Evolutionary conservation across 345 rosid species (phyloP), one percentile per base, ranked within the genome.

Genomic region (Cardiospermum halicacabum): DNA sequence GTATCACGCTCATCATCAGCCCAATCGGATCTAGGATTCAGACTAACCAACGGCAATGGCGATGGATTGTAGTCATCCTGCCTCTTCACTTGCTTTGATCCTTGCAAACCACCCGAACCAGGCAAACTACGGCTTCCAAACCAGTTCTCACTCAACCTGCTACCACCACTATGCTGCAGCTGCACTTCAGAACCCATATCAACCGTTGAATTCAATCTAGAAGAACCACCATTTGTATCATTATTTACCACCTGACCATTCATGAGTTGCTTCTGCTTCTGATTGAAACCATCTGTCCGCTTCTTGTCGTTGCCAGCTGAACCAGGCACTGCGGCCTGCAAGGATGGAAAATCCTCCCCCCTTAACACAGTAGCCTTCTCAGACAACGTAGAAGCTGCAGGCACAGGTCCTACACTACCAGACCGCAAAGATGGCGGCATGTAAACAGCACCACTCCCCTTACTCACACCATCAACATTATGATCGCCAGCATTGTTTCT

Each of bases 1-100:
- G 96, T 91, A 65, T 95, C 99, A 68, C 96, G 97, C 74, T 95
- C 99, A 78, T 95, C 99, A 78, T 95, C 99, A 63, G 92, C 96
- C 97, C 99, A 94, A 71, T 94, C 99, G 71, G 96, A 94, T 59
- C 99, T 82, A 21, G 96, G 96, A 24, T 81, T 77, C 88, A 91
- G 71, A 51, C 80, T 81, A 73, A 91, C 88, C 64, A 89, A 71
- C 1, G 96, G 97, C 47, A 93, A 70, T 31, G 92, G 95, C 50
- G 84, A 95, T 3, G 83, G 68, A 73, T 85, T 78, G 72, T 63
- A 81, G 22, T 83, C 89, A 5, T 89, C 91, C 64, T 75, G 85
- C 75, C 81, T 94, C 60, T 77, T 58, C 48, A 55, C 78, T 69
- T 79, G 84, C 53, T 84, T 86, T 2, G 76, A 70, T 51, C 69